These are phyloP conservation scores for Polychaeton citri DNA, from an alignment of 2,329 filamentous ascomycete genomes.

Conservation along the genomic window DNA sequence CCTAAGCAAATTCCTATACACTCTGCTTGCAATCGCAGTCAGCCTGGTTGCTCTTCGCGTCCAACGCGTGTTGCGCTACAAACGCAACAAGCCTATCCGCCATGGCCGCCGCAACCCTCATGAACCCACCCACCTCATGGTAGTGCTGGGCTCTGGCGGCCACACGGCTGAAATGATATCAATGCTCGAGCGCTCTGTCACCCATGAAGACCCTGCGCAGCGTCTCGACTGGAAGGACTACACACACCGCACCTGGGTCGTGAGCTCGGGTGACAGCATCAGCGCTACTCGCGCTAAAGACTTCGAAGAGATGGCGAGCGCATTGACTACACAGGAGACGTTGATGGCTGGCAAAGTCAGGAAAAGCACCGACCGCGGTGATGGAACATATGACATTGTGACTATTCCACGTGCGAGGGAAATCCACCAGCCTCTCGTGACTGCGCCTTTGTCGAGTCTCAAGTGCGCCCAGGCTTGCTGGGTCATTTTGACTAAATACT, in stretches of 20 bases:
- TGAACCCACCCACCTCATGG: slow-evolving; percentile 47
- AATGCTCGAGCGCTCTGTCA: slow-evolving; percentile 53
- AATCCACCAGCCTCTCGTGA: slow-evolving; percentile 69
- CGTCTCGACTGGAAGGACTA: slow-evolving; percentile 30
- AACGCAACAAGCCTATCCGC: slow-evolving; percentile 15
- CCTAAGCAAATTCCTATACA: too few species aligned
- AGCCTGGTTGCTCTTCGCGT: slow-evolving; percentile 25
- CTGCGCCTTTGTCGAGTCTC: slow-evolving; percentile 56
- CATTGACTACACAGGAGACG: slow-evolving; percentile 4
- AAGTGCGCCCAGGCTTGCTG: slow-evolving; percentile 52
- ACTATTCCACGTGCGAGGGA: slow-evolving; percentile 62
- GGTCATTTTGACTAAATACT: slow-evolving; percentile 31
- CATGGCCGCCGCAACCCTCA: slow-evolving; percentile 13
- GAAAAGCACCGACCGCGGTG: slow-evolving; percentile 8
- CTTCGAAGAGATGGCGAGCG: slow-evolving; percentile 40
- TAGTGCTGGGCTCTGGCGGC: slow-evolving; percentile 83
- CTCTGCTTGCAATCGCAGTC: slow-evolving; percentile 21
- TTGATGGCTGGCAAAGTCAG: slow-evolving; percentile 7
- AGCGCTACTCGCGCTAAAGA: slow-evolving; percentile 50
- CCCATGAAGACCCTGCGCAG: slow-evolving; percentile 14
- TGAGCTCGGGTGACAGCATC: slow-evolving; percentile 63
- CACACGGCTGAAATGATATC: slow-evolving; percentile 92
- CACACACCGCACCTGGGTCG: slow-evolving; percentile 64
- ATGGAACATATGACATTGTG: slow-evolving; percentile 46
- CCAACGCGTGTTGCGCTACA: slow-evolving; percentile 24